Conservation (phyloP, 441 rosid genomes). For the Viola pubescens region DNA sequence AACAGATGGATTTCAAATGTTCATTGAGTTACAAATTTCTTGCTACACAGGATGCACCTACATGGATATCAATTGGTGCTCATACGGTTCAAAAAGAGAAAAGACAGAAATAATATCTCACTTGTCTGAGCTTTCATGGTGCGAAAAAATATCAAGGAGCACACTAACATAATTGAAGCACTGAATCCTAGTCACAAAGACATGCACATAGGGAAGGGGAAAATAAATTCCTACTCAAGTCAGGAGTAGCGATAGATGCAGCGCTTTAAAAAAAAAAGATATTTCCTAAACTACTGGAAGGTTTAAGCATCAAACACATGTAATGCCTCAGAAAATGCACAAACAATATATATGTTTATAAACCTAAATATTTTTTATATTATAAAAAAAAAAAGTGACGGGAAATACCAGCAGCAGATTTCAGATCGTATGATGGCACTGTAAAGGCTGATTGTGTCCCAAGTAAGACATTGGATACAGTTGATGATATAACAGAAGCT, state of each 20-base stretch:
- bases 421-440: constrained; percentile 84
- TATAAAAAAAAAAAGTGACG: neutral
- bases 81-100: neutral
- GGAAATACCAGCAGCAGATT: constrained; percentile 87
- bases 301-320: neutral
- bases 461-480: constrained; percentile 81
- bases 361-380: neutral
- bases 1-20: neutral
- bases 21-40: neutral
- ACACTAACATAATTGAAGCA: neutral
- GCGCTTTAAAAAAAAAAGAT: neutral
- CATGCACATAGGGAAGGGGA: neutral
- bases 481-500: constrained; percentile 92
- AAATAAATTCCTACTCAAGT: too few relatives aligned
- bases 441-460: constrained; percentile 93
- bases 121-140: neutral
- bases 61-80: neutral
- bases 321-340: neutral
- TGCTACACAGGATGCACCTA: neutral
- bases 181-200: neutral
- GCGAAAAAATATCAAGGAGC: neutral
- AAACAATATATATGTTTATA: neutral
- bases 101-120: neutral
- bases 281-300: too few relatives aligned
- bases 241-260: neutral